Evolutionary conservation across 495 filamentous ascomycete genomes (phyloP).

Genomic region (Cenococcum geophilum): DNA sequence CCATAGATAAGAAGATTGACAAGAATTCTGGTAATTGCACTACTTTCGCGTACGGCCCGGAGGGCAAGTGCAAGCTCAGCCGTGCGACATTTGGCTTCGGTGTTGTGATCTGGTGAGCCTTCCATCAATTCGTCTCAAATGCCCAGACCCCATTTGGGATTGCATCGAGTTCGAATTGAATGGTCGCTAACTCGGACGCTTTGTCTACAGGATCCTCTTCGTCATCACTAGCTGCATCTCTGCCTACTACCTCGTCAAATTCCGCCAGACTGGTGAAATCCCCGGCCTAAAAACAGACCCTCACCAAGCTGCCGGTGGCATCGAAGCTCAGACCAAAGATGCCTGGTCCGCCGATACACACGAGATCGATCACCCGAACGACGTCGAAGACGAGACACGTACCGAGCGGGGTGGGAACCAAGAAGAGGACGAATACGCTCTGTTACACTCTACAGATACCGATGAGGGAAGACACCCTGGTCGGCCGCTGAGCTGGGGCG

Average conservation of each 20-base stretch:
- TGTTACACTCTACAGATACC: slow-evolving; percentile 26
- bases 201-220: slow-evolving; percentile 62
- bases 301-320: slow-evolving; percentile 19
- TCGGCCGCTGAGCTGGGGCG: slow-evolving; percentile 35
- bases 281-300: slow-evolving; percentile 56
- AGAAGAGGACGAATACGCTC: slow-evolving; percentile 33
- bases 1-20: slow-evolving; percentile 32
- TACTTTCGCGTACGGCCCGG: slow-evolving; percentile 50
- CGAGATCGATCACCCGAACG: slow-evolving; percentile 25
- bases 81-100: slow-evolving; percentile 72
- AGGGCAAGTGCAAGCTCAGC: slow-evolving; percentile 61
- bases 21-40: slow-evolving; percentile 41
- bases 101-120: slow-evolving; percentile 70
- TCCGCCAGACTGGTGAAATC: slow-evolving; percentile 66
- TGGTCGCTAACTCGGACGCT: not conserved
- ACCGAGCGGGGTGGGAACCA: slow-evolving; percentile 31
- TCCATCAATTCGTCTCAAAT: slow-evolving; percentile 27
- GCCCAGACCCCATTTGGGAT: slow-evolving; percentile 13
- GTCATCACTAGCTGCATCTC: slow-evolving; percentile 64
- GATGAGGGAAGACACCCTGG: slow-evolving; percentile 34
- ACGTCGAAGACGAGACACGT: slow-evolving; percentile 14
- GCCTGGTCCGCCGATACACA: slow-evolving; percentile 36
- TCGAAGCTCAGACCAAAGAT: slow-evolving; percentile 19
- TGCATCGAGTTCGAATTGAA: slow-evolving; percentile 6
- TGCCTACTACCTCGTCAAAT: slow-evolving; percentile 71